Conservation (phyloP, 306 rosid genomes). For the Begonia fuchsioides region DNA sequence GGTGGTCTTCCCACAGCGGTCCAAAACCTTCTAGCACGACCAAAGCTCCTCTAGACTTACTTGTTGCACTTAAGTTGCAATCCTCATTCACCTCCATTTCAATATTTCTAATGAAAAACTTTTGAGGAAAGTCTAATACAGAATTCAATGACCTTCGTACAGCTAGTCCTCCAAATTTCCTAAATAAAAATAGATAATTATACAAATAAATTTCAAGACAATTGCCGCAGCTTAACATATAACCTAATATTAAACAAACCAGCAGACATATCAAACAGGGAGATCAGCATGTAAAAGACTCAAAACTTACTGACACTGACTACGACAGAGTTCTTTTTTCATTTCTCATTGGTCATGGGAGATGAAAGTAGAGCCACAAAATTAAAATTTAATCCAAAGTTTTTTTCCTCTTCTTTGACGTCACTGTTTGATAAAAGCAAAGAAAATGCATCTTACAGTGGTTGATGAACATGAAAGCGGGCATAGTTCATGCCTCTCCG, state of each 20-base stretch:
- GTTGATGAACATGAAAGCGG: not conserved
- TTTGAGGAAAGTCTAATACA: constrained; percentile 1
- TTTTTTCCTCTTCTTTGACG: not conserved
- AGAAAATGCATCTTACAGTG: not conserved
- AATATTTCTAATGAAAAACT: constrained; percentile 5
- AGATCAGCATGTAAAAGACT: not conserved
- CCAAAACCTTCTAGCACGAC: constrained; percentile 77
- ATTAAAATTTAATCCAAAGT: not conserved
- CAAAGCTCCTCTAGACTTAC: constrained; percentile 38
- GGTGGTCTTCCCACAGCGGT: constrained; percentile 79
- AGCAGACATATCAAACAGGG: not conserved
- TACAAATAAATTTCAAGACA: not conserved
- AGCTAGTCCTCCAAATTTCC: constrained; percentile 12
- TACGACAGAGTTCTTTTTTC: too few species aligned
- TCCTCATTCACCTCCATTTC: constrained; percentile 12
- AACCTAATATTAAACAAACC: not conserved
- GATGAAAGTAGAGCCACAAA: not conserved
- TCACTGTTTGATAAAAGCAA: not conserved
- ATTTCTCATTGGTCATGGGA: too few species aligned
- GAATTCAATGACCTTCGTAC: constrained; percentile 8
- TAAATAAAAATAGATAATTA: constrained; percentile 3
- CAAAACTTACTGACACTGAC: not conserved
- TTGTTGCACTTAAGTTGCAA: constrained; percentile 4
- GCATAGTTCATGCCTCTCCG: constrained; percentile 1
- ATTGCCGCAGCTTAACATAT: not conserved